These are phyloP conservation scores for Fusarium subtropicale DNA, from an alignment of 2,329 filamentous ascomycete genomes.

Conservation along the genomic window DNA sequence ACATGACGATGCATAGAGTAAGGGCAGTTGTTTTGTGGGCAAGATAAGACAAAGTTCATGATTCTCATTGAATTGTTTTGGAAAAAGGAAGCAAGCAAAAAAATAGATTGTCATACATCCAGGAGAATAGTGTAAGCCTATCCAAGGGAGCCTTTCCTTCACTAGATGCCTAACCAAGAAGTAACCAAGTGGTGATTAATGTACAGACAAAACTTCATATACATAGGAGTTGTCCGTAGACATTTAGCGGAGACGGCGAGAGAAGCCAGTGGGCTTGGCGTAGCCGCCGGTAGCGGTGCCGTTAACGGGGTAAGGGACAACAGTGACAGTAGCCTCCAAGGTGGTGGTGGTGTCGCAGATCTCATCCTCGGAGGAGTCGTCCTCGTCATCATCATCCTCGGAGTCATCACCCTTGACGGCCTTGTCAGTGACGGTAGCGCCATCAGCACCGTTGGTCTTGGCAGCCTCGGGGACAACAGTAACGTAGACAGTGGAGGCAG, in stretches of 20 bases:
- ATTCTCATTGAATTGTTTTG: conserved; percentile 48
- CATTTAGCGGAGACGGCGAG: conserved; percentile 51
- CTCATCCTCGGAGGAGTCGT: conserved; percentile 33
- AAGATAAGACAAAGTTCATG: conserved; percentile 45
- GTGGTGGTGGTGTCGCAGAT: conserved; percentile 46
- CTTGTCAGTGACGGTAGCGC: conserved; percentile 41
- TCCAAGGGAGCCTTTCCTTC: conserved; percentile 32
- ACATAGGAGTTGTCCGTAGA: conserved; percentile 25
- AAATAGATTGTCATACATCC: conserved; percentile 46
- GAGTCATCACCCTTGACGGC: conserved; percentile 21
- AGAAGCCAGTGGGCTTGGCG: conserved; percentile 53
- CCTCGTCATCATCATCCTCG: conserved; percentile 38
- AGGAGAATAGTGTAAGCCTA: conserved; percentile 36
- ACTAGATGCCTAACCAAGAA: conserved; percentile 42
- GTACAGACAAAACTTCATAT: conserved; percentile 42
- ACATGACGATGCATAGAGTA: conserved; percentile 12
- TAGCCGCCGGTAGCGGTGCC: conserved; percentile 54
- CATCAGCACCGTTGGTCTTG: conserved; percentile 38
- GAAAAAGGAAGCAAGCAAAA: conserved; percentile 36
- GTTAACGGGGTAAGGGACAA: conserved; percentile 57
- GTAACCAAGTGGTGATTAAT: conserved; percentile 40
- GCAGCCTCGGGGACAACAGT: conserved; percentile 46
- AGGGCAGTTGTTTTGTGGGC: conserved; percentile 22
- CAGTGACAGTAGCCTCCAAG: conserved; percentile 51
- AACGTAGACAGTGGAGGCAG: conserved; percentile 53